Conservation (phyloP, 1,139 yeast species). For the Magnusiomyces ingens region DNA sequence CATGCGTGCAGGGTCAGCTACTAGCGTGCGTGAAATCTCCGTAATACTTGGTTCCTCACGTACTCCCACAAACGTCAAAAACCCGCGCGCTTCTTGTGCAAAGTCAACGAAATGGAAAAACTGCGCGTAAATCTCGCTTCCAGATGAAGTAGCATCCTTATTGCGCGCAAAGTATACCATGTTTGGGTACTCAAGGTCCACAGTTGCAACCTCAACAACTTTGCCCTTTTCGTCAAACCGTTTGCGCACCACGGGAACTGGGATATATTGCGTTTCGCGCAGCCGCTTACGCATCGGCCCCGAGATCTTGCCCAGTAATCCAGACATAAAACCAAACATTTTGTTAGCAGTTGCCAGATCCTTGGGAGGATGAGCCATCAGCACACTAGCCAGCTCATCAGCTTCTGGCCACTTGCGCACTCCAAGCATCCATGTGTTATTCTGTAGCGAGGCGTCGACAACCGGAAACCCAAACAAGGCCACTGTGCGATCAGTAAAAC, state of each 20-base stretch:
- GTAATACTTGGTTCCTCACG: constrained; percentile 30
- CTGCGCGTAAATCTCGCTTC: constrained; percentile 22
- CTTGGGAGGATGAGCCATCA: constrained; percentile 26
- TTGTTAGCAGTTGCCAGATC: constrained; percentile 21
- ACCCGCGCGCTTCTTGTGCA: constrained; percentile 27
- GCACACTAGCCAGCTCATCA: constrained; percentile 19
- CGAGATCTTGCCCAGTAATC: constrained; percentile 21
- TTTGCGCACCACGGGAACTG: constrained; percentile 18
- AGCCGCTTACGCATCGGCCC: constrained; percentile 20
- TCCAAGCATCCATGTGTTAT: constrained; percentile 32
- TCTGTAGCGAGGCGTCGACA: constrained; percentile 21
- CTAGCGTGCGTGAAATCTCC: constrained; percentile 30
- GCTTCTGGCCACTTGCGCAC: constrained; percentile 28
- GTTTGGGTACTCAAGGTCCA: constrained; percentile 20
- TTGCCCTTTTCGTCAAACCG: neutral
- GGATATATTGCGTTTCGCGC: constrained; percentile 25
- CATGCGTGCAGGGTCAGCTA: constrained; percentile 29
- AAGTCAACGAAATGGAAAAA: constrained; percentile 30
- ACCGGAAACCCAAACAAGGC: constrained; percentile 32
- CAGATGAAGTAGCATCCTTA: neutral
- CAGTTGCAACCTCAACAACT: neutral
- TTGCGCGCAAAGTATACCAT: constrained; percentile 22
- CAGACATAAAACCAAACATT: constrained; percentile 31
- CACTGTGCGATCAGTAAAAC: constrained; percentile 25
- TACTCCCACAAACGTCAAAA: constrained; percentile 32